Evolutionary conservation across 2,329 filamentous ascomycete genomes (phyloP).

Genomic region (Beauveria bassiana): DNA sequence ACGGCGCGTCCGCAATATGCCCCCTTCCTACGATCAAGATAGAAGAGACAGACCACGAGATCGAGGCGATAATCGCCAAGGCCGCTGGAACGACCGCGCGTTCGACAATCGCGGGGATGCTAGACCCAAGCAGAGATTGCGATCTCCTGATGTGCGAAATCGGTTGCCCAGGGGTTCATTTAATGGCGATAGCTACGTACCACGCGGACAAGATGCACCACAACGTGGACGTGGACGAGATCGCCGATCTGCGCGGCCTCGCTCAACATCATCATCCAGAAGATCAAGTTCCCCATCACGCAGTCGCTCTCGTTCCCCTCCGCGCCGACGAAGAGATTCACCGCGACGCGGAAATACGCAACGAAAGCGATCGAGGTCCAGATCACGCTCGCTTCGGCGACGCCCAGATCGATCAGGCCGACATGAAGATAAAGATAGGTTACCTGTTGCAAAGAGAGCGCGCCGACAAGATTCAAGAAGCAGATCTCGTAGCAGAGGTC

Average conservation of each 20-base stretch:
- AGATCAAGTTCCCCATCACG: slow-evolving; percentile 26
- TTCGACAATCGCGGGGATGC: slow-evolving; percentile 36
- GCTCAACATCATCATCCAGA: slow-evolving; percentile 23
- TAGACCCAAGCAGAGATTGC: slow-evolving; percentile 37
- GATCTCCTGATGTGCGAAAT: slow-evolving; percentile 38
- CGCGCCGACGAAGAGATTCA: slow-evolving; percentile 26
- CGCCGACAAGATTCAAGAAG: slow-evolving; percentile 42
- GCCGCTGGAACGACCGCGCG: slow-evolving; percentile 45
- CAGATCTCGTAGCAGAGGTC: slow-evolving; percentile 35
- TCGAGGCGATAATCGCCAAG: slow-evolving; percentile 46
- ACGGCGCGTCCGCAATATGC: slow-evolving; percentile 62
- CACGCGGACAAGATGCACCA: slow-evolving; percentile 35
- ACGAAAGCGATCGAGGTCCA: slow-evolving; percentile 34
- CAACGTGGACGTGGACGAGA: slow-evolving; percentile 34
- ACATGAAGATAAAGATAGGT: slow-evolving; percentile 20
- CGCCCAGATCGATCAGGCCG: slow-evolving; percentile 21
- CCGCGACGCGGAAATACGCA: slow-evolving; percentile 24
- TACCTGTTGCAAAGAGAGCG: slow-evolving; percentile 41
- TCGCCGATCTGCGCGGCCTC: slow-evolving; percentile 23
- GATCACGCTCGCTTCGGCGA: slow-evolving; percentile 18
- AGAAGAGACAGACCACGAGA: slow-evolving; percentile 45
- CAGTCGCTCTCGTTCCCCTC: slow-evolving; percentile 24
- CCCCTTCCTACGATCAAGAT: slow-evolving; percentile 57
- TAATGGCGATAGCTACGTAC: slow-evolving; percentile 46
- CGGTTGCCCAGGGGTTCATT: slow-evolving; percentile 37